Conservation (phyloP, 2,329 filamentous ascomycete species). For the Calonectria pauciramosa region DNA sequence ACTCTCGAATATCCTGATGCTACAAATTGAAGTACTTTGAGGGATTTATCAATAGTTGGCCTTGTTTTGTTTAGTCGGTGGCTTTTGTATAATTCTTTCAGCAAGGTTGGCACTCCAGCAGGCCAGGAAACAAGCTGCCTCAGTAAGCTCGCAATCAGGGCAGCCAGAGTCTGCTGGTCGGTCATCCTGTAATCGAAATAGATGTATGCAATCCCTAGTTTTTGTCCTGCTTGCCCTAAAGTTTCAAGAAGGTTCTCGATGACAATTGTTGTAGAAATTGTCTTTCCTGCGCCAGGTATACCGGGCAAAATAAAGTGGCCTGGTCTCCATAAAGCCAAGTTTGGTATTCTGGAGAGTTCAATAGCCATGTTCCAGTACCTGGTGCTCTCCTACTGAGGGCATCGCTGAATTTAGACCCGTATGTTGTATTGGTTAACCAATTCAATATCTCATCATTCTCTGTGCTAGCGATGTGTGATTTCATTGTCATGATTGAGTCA, state of each 20-base stretch:
- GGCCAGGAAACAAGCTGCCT: not conserved
- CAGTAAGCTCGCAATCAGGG: not conserved
- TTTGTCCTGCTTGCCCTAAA: not conserved
- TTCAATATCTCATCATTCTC: not conserved
- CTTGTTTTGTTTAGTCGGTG: not conserved
- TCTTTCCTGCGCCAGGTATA: not conserved
- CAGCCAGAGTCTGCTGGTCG: not conserved
- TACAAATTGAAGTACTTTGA: not conserved
- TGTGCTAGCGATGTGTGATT: not conserved
- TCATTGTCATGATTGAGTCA: not conserved
- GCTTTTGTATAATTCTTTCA: not conserved
- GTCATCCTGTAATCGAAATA: not conserved
- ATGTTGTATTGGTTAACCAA: conserved; percentile 47
- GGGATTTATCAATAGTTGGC: not conserved
- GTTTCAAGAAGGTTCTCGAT: not conserved
- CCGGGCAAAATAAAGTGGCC: conserved; percentile 56
- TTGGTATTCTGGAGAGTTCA: conserved; percentile 50
- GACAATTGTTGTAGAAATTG: not conserved
- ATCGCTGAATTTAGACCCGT: conserved; percentile 53
- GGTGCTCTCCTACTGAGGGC: conserved; percentile 48
- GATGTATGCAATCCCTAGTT: not conserved
- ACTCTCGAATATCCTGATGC: not conserved
- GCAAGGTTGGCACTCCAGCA: not conserved
- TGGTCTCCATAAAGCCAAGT: conserved; percentile 43
- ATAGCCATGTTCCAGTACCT: conserved; percentile 58